Conservation (phyloP, 2,329 filamentous ascomycete genomes). For the Zymoseptoria ardabiliae region DNA sequence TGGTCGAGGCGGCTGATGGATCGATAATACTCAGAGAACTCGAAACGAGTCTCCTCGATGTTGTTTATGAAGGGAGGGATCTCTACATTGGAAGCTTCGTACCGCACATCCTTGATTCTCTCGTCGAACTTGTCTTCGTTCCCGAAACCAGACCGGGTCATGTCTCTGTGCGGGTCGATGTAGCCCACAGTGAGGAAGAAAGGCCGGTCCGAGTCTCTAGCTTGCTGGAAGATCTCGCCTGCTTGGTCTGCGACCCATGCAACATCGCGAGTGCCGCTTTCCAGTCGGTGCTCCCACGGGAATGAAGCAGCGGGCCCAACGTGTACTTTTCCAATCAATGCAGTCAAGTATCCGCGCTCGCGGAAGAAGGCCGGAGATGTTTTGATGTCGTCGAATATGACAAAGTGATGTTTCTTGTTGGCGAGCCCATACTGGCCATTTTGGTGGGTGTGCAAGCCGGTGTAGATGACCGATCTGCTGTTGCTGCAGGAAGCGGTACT, state of each 20-base stretch:
- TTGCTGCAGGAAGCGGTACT: conserved; percentile 44
- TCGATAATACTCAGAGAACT: conserved; percentile 38
- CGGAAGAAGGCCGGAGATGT: conserved; percentile 36
- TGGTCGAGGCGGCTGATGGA: conserved; percentile 37
- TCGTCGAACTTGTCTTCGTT: conserved; percentile 29
- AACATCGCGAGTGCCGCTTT: conserved; percentile 41
- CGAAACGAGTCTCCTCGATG: conserved; percentile 34
- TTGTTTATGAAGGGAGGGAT: conserved; percentile 39
- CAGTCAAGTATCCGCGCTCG: conserved; percentile 38
- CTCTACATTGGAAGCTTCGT: conserved; percentile 30
- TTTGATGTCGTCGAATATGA: conserved; percentile 40
- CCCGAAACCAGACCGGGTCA: conserved; percentile 36
- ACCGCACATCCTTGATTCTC: conserved; percentile 2
- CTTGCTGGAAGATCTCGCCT: conserved; percentile 33
- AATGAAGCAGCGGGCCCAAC: conserved; percentile 38
- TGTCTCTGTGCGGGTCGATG: conserved; percentile 42
- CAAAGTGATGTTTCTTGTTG: conserved; percentile 31
- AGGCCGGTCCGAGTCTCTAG: conserved; percentile 26
- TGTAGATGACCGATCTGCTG: conserved; percentile 43
- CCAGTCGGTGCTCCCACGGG: conserved; percentile 37
- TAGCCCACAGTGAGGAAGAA: conserved; percentile 44
- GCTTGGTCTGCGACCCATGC: conserved; percentile 34
- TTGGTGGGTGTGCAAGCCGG: conserved; percentile 43
- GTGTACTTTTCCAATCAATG: conserved; percentile 45
- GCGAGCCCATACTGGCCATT: conserved; percentile 44